These are phyloP conservation scores for Geum urbanum DNA, from an alignment of 306 rosid genomes.

Conservation along the genomic window DNA sequence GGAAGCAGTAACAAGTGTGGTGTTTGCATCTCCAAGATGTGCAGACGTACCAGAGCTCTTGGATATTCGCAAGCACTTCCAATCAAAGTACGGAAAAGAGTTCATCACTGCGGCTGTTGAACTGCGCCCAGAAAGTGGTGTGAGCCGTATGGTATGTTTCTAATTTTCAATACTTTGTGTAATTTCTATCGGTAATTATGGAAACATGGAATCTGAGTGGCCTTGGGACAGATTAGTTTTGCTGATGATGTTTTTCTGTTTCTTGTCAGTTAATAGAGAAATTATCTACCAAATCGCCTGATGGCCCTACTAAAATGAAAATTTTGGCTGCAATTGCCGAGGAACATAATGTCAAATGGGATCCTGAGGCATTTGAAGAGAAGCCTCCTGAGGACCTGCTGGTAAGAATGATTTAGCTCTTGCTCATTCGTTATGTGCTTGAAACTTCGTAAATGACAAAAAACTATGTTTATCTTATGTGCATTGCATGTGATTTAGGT, in stretches of 20 bases:
- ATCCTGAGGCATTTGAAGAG: slow-evolving; percentile 63
- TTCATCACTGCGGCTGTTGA: slow-evolving; percentile 71
- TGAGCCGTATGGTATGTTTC: slow-evolving; percentile 73
- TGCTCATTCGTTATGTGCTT: slow-evolving; percentile 16
- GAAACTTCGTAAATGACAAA: slow-evolving; percentile 10
- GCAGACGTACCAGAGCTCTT: slow-evolving; percentile 79
- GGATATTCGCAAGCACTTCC: slow-evolving; percentile 70
- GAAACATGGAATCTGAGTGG: neutral
- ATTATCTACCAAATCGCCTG: slow-evolving; percentile 88
- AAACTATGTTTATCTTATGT: neutral
- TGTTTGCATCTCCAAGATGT: slow-evolving; percentile 92
- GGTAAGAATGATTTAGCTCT: slow-evolving; percentile 42
- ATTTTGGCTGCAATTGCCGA: slow-evolving; percentile 75
- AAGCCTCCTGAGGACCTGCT: slow-evolving; percentile 53
- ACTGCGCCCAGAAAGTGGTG: slow-evolving; percentile 94
- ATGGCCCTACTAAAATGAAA: slow-evolving; percentile 75
- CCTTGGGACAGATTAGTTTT: slow-evolving; percentile 2
- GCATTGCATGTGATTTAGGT: neutral
- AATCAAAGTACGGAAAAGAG: slow-evolving; percentile 85
- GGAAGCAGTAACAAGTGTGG: slow-evolving; percentile 84
- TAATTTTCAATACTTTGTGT: slow-evolving; percentile 2
- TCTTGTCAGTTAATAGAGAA: slow-evolving; percentile 78
- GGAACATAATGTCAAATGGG: slow-evolving; percentile 92
- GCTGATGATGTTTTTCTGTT: slow-evolving; percentile 24
- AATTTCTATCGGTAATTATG: slow-evolving; percentile 14